These are phyloP conservation scores for Zygoascus flipseniorum DNA, from an alignment of 805 yeast genomes.

Conservation along the genomic window DNA sequence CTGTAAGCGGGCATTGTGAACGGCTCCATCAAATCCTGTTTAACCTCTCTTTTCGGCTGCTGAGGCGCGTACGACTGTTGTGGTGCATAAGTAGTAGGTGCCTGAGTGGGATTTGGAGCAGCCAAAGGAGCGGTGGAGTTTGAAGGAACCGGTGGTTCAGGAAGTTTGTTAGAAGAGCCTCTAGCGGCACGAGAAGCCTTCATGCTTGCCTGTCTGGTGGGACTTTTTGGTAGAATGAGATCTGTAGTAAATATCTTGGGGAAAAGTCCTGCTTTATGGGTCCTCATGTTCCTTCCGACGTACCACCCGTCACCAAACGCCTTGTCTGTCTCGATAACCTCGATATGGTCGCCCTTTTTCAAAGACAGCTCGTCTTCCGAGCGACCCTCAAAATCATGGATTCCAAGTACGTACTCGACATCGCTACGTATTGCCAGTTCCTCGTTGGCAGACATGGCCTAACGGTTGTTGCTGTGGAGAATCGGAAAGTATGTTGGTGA, in stretches of 20 bases:
- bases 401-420: slow-evolving; percentile 22
- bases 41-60: background rate
- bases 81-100: background rate
- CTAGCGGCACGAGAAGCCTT: background rate
- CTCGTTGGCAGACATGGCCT: background rate
- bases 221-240: slow-evolving; percentile 9
- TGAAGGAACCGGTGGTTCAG: background rate
- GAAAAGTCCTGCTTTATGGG: slow-evolving; percentile 75
- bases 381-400: slow-evolving; percentile 81
- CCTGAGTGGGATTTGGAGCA: background rate
- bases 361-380: slow-evolving; percentile 83
- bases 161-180: background rate
- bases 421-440: background rate
- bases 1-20: background rate
- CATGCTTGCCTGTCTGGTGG: background rate
- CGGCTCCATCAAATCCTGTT: background rate
- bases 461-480: background rate
- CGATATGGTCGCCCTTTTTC: slow-evolving; percentile 74
- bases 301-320: slow-evolving; percentile 98
- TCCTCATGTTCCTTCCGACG: slow-evolving; percentile 67
- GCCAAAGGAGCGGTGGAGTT: background rate
- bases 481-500: too few species aligned
- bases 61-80: background rate
- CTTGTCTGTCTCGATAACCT: slow-evolving; percentile 84
- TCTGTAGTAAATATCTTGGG: slow-evolving; percentile 82